Evolutionary conservation across 2,329 filamentous ascomycete species (phyloP), one percentile per base, ranked within the genome.

Genomic region (Arthrobotrys iridis): DNA sequence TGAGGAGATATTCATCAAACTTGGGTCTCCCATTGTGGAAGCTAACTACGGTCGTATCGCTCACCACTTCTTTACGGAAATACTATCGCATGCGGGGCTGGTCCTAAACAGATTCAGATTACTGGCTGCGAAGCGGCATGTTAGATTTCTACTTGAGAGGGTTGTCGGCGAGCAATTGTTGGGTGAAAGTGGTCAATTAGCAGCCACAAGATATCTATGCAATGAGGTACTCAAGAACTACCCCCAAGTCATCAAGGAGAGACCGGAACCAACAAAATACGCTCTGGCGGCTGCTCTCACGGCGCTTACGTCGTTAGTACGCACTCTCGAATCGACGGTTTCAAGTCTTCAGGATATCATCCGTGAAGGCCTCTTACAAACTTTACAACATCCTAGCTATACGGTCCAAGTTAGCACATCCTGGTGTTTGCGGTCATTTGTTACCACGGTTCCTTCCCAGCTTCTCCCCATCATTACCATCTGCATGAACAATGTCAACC

Each of bases 201-300:
- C 90, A 78, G 93, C 92, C 26, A 92, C 93, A 4, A 92, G 89
- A 79, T 88, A 88, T 76, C 83, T 99, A 62, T 88, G 97, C 80
- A 97, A 96, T 81, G 90, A 93, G 70, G 86, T 97, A 48, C 85
- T 99, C 55, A 98, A 96, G 81, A 95, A 98, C 81, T 98, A 97
- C 78, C 94, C 95, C 0, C 93, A 96, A 81, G 90, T 90, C 3
- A 83, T 97, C 52, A 92, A 93, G 79, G 94, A 98, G 81, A 88
- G 91, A 41, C 88, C 91, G 0, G 94, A 98, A 81, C 95, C 95
- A 4, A 90, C 89, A 52, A 99, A 99, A 82, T 89, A 96, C 79
- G 90, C 90, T 0, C 83, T 99, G 40, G 90, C 93, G 52, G 90
- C 90, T 13, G 87, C 93, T 5, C 84, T 99, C 26, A 91, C 91